A percentile compares a stretch with the other conserved stretches of the same genome.
These are phyloP conservation scores for Suillus decipiens DNA, from an alignment of 768 basidiomycete species.

Conservation along the genomic window DNA sequence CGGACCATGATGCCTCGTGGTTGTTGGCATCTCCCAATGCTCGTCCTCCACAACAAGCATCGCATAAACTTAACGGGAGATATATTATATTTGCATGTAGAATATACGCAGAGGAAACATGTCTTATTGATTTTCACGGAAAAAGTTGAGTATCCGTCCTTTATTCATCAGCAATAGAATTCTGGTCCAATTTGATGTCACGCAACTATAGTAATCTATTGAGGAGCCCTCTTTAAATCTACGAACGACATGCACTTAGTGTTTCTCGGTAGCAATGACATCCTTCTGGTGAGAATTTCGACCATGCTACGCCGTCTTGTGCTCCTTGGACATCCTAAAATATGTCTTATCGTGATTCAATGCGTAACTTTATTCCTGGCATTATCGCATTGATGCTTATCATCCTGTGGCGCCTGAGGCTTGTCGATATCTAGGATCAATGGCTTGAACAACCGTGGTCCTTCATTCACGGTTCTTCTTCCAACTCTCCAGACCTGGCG, in stretches of 20 bases:
- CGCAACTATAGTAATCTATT: background rate
- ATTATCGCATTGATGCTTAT: background rate
- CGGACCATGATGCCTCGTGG: background rate
- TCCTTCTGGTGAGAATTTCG: background rate
- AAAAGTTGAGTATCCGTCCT: no score
- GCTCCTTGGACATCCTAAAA: slow-evolving; percentile 8
- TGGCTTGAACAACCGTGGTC: background rate
- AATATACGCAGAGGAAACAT: background rate
- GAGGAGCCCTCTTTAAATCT: background rate
- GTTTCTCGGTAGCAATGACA: slow-evolving; percentile 1
- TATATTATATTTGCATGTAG: background rate
- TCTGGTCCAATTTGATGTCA: background rate
- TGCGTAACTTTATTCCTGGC: background rate
- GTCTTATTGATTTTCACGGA: background rate
- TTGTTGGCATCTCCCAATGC: background rate
- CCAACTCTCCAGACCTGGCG: background rate
- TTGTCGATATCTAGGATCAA: background rate
- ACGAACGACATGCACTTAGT: no score
- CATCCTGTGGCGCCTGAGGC: background rate
- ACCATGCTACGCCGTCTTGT: background rate
- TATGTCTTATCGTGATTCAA: background rate
- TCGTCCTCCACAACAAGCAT: background rate
- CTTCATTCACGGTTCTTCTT: background rate
- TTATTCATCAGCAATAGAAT: background rate
- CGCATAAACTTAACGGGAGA: background rate